Percentiles rank a stretch among this genome's conserved stretches.
These are phyloP conservation scores for Aspergillus clavatus DNA, from an alignment of 2,329 filamentous ascomycete genomes.

Conservation along the genomic window DNA sequence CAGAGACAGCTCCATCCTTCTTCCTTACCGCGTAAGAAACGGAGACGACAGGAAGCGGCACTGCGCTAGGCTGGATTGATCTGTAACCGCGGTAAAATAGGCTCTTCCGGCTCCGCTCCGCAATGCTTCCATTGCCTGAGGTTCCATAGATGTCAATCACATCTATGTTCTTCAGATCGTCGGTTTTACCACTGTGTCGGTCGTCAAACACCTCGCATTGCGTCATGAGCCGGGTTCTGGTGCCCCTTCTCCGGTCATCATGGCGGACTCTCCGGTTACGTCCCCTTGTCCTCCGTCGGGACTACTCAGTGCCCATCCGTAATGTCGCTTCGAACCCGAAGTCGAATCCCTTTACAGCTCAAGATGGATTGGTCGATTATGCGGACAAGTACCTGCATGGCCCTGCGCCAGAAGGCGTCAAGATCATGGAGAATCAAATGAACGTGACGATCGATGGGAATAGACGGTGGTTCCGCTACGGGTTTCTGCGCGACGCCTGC, in stretches of 20 bases:
- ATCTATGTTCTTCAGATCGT: neutral
- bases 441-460: neutral
- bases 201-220: neutral
- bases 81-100: neutral
- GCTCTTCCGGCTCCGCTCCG: neutral
- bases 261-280: neutral
- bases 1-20: too few species aligned
- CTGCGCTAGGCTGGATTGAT: neutral
- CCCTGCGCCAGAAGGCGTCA: neutral
- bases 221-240: neutral
- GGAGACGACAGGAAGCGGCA: neutral
- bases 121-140: neutral
- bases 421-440: neutral
- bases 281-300: neutral
- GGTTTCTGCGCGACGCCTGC: conserved; percentile 52
- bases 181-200: too few species aligned
- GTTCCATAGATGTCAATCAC: neutral
- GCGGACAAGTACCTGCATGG: neutral
- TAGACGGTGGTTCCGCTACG: conserved; percentile 8
- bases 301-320: neutral
- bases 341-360: neutral
- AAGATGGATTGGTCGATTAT: neutral
- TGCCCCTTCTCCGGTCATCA: neutral
- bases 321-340: neutral
- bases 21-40: too few species aligned